Conservation (phyloP, 2,329 filamentous ascomycete genomes). For the Erysiphe neolycopersici region DNA sequence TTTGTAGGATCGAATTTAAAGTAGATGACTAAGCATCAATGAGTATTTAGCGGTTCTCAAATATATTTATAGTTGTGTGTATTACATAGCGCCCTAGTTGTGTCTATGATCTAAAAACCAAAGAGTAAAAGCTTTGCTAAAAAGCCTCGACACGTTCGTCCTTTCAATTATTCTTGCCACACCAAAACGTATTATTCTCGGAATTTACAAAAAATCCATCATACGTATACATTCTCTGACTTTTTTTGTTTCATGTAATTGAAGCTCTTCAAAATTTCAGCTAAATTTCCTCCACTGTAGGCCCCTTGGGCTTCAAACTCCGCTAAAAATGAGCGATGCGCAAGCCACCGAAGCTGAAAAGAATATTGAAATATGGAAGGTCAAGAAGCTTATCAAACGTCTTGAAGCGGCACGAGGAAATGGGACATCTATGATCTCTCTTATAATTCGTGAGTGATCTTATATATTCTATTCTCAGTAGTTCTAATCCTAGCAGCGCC, state of each 20-base stretch:
- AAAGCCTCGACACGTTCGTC: too few species aligned
- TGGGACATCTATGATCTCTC: conserved; percentile 97
- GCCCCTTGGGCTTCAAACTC: conserved; percentile 1
- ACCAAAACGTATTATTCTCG: too few species aligned
- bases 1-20: too few species aligned
- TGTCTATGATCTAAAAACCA: too few species aligned
- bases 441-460: conserved; percentile 63
- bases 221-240: too few species aligned
- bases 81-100: too few species aligned
- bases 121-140: too few species aligned
- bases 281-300: not conserved
- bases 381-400: conserved; percentile 98
- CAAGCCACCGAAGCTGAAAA: conserved; percentile 90
- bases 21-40: too few species aligned
- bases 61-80: too few species aligned
- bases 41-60: too few species aligned
- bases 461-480: not conserved
- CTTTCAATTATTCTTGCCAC: too few species aligned
- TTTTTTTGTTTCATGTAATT: not conserved
- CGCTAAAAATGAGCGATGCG: conserved; percentile 54
- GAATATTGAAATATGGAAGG: conserved; percentile 88
- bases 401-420: conserved; percentile 93
- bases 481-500: conserved; percentile 31
- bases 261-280: not conserved
- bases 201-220: too few species aligned